A percentile compares a stretch with the other conserved stretches of the same genome.
Conservation (phyloP, 78 protist species). For the Bodo saltans region DNA sequence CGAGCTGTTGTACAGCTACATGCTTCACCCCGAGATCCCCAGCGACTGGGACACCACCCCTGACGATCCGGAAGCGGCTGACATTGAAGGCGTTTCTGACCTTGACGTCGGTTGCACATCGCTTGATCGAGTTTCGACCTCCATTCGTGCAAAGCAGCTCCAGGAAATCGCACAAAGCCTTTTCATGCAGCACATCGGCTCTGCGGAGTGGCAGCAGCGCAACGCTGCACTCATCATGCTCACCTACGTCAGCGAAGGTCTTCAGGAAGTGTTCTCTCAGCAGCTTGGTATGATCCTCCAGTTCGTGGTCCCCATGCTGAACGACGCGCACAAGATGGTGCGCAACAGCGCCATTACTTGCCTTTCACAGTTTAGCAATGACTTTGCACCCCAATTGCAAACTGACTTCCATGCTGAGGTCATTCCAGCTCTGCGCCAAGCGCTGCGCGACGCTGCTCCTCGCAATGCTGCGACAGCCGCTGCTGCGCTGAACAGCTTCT, state of each 20-base stretch:
- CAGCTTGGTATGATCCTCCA: neutral
- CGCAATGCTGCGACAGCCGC: neutral
- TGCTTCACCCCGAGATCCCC: neutral
- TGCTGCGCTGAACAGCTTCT: neutral
- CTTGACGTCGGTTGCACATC: neutral
- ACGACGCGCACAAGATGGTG: neutral
- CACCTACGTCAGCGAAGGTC: neutral
- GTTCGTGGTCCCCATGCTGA: neutral
- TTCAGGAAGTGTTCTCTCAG: too few relatives aligned
- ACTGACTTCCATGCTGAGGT: neutral
- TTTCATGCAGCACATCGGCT: neutral
- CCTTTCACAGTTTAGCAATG: neutral
- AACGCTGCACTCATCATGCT: neutral
- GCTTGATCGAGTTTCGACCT: neutral
- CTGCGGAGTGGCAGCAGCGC: neutral
- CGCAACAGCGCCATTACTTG: neutral
- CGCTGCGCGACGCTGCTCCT: neutral
- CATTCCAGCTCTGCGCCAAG: neutral
- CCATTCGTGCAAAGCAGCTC: neutral
- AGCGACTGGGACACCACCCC: neutral
- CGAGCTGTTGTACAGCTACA: neutral
- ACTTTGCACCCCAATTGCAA: neutral
- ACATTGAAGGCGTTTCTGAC: neutral
- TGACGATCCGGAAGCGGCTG: neutral
- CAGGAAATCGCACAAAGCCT: neutral